These are phyloP conservation scores for Penicillium nordicum DNA, from an alignment of 2,329 filamentous ascomycete species.

Conservation along the genomic window DNA sequence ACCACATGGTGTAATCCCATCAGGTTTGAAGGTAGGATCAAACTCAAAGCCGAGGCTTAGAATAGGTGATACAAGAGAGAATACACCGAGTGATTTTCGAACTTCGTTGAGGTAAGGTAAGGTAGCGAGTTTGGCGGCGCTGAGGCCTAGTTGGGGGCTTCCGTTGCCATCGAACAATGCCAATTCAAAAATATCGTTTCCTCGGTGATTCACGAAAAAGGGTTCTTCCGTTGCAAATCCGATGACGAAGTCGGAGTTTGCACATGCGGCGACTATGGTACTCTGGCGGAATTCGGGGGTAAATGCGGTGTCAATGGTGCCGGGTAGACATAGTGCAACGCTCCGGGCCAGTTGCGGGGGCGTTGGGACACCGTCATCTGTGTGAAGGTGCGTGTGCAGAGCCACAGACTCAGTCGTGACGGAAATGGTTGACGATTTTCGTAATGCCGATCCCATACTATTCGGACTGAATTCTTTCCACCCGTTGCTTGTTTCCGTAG, in stretches of 20 bases:
- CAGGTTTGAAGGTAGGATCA: slow-evolving; percentile 12
- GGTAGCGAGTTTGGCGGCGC: slow-evolving; percentile 10
- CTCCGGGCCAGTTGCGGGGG: slow-evolving; percentile 38
- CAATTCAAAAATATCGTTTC: slow-evolving; percentile 28
- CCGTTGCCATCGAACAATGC: slow-evolving; percentile 17
- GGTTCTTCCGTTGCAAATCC: slow-evolving; percentile 38
- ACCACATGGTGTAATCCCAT: background rate
- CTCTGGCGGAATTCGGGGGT: slow-evolving; percentile 34
- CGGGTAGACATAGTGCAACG: slow-evolving; percentile 37
- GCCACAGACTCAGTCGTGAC: slow-evolving; percentile 39
- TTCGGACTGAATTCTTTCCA: slow-evolving; percentile 26
- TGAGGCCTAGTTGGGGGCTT: slow-evolving; percentile 10
- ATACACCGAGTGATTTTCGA: slow-evolving; percentile 22
- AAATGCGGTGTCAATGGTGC: slow-evolving; percentile 29
- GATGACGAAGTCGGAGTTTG: slow-evolving; percentile 41
- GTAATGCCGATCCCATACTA: slow-evolving; percentile 25
- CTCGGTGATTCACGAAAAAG: slow-evolving; percentile 33
- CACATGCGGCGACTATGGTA: slow-evolving; percentile 37
- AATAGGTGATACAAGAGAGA: slow-evolving; percentile 24
- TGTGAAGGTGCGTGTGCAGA: slow-evolving; percentile 29
- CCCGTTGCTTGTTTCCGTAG: slow-evolving; percentile 11
- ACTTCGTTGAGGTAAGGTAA: slow-evolving; percentile 17
- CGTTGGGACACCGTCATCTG: slow-evolving; percentile 27
- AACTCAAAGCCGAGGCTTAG: slow-evolving; percentile 12
- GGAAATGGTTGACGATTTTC: slow-evolving; percentile 43